phyloP scores from a whole-genome alignment of 2,329 filamentous ascomycete species.

The Penicillium decumbens region DNA sequence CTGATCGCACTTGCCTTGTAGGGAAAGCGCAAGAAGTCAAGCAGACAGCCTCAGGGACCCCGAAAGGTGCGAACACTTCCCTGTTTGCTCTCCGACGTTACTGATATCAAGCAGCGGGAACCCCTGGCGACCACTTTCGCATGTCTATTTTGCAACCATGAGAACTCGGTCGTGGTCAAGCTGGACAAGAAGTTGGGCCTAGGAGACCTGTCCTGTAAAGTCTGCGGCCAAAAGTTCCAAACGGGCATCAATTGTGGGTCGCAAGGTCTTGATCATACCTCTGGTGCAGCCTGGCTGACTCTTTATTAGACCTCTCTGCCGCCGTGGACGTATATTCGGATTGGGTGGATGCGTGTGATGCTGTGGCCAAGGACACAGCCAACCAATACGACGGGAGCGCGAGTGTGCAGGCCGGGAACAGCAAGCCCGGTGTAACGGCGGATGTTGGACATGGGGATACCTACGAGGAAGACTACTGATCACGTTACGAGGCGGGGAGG shows the following conservation, averaged over 20 bases:
- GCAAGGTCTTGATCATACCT: background rate
- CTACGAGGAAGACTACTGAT: slow-evolving; percentile 31
- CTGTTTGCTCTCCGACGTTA: background rate
- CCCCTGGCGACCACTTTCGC: slow-evolving; percentile 71
- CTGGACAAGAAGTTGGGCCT: slow-evolving; percentile 89
- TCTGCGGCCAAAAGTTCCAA: slow-evolving; percentile 91
- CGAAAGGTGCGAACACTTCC: slow-evolving; percentile 61
- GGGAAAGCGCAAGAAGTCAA: slow-evolving; percentile 90
- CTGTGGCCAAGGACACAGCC: slow-evolving; percentile 60
- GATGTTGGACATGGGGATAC: slow-evolving; percentile 17
- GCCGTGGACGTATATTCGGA: slow-evolving; percentile 95
- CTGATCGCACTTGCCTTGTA: slow-evolving; percentile 30
- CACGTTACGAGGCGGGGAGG: slow-evolving; percentile 9
- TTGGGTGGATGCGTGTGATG: slow-evolving; percentile 93
- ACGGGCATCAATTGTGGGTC: slow-evolving; percentile 82
- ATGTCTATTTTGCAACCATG: slow-evolving; percentile 97
- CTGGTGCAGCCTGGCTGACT: background rate
- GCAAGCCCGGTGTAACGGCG: slow-evolving; percentile 17
- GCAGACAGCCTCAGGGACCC: slow-evolving; percentile 72
- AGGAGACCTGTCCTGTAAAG: slow-evolving; percentile 80
- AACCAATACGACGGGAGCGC: slow-evolving; percentile 29
- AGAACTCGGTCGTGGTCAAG: slow-evolving; percentile 84
- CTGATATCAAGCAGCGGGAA: slow-evolving; percentile 36
- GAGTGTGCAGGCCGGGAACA: slow-evolving; percentile 17
- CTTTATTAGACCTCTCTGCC: slow-evolving; percentile 68